Percentiles rank a stretch among this genome's conserved stretches.
These are phyloP conservation scores for Fonsecaea erecta DNA, from an alignment of 2,329 filamentous ascomycete species.

Conservation along the genomic window DNA sequence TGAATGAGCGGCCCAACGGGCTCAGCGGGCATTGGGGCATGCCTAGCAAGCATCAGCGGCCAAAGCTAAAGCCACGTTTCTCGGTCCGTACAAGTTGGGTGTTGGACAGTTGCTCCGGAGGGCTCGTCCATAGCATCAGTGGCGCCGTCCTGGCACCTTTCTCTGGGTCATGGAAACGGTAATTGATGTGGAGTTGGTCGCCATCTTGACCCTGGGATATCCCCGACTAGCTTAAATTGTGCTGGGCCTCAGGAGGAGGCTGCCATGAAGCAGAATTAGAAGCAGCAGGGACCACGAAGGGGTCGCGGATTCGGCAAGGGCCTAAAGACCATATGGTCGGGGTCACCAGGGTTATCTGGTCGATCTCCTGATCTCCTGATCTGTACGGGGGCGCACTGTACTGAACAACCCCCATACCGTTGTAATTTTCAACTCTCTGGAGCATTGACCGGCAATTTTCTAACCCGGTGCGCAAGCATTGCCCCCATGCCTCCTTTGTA, in stretches of 20 bases:
- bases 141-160: conserved; percentile 11
- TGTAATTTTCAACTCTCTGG: neutral
- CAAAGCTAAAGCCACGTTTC: conserved; percentile 34
- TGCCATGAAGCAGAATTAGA: conserved; percentile 1
- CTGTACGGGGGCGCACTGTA: neutral
- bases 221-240: conserved; percentile 4
- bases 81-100: conserved; percentile 26
- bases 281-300: neutral
- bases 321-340: neutral
- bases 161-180: conserved; percentile 5
- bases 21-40: neutral
- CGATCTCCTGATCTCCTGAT: conserved; percentile 3
- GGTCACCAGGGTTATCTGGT: neutral
- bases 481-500: neutral
- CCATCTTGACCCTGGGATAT: neutral
- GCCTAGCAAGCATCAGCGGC: conserved; percentile 16
- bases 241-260: conserved; percentile 13
- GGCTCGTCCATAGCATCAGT: conserved; percentile 24
- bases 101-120: conserved; percentile 9
- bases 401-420: neutral
- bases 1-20: conserved; percentile 1
- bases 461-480: neutral
- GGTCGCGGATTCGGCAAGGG: neutral
- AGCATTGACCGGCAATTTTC: neutral
- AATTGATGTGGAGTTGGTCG: conserved; percentile 10